phyloP scores from a whole-genome alignment of 2,329 filamentous ascomycete species.

The Cercospora beticola region DNA sequence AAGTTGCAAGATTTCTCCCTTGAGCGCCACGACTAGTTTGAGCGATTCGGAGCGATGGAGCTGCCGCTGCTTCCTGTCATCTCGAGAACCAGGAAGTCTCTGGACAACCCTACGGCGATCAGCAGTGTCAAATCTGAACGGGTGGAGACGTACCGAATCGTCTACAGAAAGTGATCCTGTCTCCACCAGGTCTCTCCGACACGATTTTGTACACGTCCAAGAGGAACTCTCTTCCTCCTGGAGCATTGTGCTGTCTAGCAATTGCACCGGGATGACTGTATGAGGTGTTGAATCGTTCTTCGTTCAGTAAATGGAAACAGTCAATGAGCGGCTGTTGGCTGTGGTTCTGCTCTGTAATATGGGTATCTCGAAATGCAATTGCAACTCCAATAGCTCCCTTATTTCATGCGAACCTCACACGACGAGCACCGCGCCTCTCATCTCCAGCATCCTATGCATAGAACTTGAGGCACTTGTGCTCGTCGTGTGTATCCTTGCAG shows the following conservation, averaged over 20 bases:
- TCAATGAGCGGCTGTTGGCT: too few species aligned
- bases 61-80: background rate
- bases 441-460: conserved; percentile 33
- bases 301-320: too few species aligned
- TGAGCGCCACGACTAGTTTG: background rate
- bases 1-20: background rate
- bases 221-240: too few species aligned
- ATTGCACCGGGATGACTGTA: too few species aligned
- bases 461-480: conserved; percentile 65
- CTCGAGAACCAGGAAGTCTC: background rate
- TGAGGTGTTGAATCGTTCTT: too few species aligned
- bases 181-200: background rate
- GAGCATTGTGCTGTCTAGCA: too few species aligned
- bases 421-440: conserved; percentile 7
- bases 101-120: too few species aligned
- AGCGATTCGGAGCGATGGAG: background rate
- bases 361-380: background rate
- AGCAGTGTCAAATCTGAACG: too few species aligned
- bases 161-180: background rate
- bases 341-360: too few species aligned
- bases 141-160: too few species aligned
- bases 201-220: too few species aligned
- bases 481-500: conserved; percentile 69
- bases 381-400: background rate
- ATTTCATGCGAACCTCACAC: background rate